Percentiles rank a stretch among this genome's conserved stretches.
phyloP scores from a whole-genome alignment of 805 yeast genomes.

The Candida broadrunensis region DNA sequence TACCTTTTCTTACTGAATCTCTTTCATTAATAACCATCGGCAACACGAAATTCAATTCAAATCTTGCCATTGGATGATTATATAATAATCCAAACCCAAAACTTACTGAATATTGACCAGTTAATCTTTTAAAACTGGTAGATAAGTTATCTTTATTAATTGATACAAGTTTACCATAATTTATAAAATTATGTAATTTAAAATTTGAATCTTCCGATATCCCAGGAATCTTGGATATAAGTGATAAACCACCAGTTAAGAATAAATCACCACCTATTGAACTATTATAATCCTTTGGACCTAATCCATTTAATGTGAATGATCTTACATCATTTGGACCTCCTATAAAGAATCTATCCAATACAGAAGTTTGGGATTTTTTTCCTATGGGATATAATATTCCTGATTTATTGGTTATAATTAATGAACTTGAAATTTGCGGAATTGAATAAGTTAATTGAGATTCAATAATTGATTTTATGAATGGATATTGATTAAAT shows the following conservation, averaged over 20 bases:
- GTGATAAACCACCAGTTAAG: conserved; percentile 43
- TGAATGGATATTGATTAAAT: conserved; percentile 26
- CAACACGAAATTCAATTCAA: conserved; percentile 54
- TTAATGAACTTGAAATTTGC: conserved; percentile 15
- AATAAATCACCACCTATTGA: conserved; percentile 54
- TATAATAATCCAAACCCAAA: conserved; percentile 50
- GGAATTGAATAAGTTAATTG: conserved; percentile 26
- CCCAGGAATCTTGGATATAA: conserved; percentile 43
- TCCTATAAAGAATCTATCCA: conserved; percentile 56
- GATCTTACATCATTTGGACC: conserved; percentile 60
- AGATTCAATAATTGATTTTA: conserved; percentile 42
- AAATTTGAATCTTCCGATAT: conserved; percentile 42
- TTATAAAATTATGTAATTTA: conserved; percentile 46
- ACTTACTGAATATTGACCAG: conserved; percentile 29
- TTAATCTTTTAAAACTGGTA: conserved; percentile 6
- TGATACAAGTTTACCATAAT: conserved; percentile 44
- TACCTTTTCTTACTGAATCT: conserved; percentile 49
- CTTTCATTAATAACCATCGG: conserved; percentile 45
- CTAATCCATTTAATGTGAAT: conserved; percentile 49
- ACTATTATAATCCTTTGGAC: conserved; percentile 50
- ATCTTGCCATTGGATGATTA: conserved; percentile 56
- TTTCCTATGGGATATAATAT: conserved; percentile 19
- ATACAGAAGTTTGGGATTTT: conserved; percentile 23
- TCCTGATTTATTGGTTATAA: conserved; percentile 33
- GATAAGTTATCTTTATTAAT: conserved; percentile 9